Conservation (phyloP, 345 rosid genomes). For the Cardamine resedifolia region DNA sequence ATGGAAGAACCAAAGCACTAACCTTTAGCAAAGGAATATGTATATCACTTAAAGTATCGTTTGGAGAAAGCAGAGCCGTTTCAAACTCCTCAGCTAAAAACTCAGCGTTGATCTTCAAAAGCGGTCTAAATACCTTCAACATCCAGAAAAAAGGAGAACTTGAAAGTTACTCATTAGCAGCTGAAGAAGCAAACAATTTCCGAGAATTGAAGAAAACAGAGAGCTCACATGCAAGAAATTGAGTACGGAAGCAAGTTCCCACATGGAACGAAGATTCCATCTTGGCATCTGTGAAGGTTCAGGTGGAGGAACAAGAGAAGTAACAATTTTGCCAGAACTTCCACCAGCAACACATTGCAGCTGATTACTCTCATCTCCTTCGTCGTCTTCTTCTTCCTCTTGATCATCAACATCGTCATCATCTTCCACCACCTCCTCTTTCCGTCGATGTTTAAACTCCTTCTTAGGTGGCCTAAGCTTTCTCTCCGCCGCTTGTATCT, state of each 20-base stretch:
- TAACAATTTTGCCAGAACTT: constrained; percentile 59
- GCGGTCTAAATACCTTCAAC: constrained; percentile 79
- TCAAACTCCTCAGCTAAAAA: constrained; percentile 98
- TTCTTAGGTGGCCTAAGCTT: constrained; percentile 58
- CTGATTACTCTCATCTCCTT: constrained; percentile 24
- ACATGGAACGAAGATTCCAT: constrained; percentile 97
- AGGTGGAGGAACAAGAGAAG: constrained; percentile 74
- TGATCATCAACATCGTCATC: constrained; percentile 54
- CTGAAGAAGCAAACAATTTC: background rate
- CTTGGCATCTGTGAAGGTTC: constrained; percentile 84
- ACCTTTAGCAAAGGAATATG: constrained; percentile 98
- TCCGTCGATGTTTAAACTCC: constrained; percentile 44
- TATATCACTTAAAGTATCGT: constrained; percentile 86
- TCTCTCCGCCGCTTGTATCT: constrained; percentile 63
- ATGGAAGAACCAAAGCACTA: constrained; percentile 39
- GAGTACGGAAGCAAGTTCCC: constrained; percentile 95
- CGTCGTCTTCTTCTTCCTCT: constrained; percentile 47
- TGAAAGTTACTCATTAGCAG: constrained; percentile 19
- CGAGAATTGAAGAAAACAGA: constrained; percentile 15
- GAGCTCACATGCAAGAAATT: constrained; percentile 93
- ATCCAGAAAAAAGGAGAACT: background rate
- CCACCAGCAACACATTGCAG: constrained; percentile 51
- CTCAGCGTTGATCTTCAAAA: constrained; percentile 77
- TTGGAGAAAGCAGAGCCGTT: constrained; percentile 82
- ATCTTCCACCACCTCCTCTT: constrained; percentile 37